A percentile compares a stretch with the other conserved stretches of the same genome.
phyloP scores from a whole-genome alignment of 1,284 basidiomycete genomes.

The Neonothopanus nambi region DNA sequence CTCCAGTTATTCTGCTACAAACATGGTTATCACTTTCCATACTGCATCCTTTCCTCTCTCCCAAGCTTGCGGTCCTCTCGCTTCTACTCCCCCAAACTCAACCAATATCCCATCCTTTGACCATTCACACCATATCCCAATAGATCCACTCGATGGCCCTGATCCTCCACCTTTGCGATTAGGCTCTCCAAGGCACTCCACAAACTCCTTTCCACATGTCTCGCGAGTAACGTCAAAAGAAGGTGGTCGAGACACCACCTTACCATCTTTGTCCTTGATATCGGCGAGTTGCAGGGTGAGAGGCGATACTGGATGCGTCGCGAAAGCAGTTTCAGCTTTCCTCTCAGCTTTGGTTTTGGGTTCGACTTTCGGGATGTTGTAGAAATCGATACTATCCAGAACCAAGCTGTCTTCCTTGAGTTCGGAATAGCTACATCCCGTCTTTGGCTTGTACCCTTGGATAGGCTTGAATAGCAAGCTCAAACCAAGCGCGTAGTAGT shows the following conservation, averaged over 20 bases:
- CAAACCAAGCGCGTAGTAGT: slow-evolving; percentile 76
- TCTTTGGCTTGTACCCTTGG: slow-evolving; percentile 58
- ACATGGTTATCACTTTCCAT: slow-evolving; percentile 76
- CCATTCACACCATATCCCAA: slow-evolving; percentile 93
- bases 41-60: slow-evolving; percentile 77
- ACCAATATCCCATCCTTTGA: slow-evolving; percentile 74
- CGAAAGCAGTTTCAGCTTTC: slow-evolving; percentile 47
- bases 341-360: slow-evolving; percentile 34
- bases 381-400: slow-evolving; percentile 79
- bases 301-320: slow-evolving; percentile 54
- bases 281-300: slow-evolving; percentile 42
- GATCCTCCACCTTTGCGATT: slow-evolving; percentile 83
- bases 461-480: slow-evolving; percentile 72
- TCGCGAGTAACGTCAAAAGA: slow-evolving; percentile 45
- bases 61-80: slow-evolving; percentile 80
- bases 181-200: slow-evolving; percentile 76
- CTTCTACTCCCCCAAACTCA: slow-evolving; percentile 77
- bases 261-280: slow-evolving; percentile 39
- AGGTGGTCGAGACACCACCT: slow-evolving; percentile 32
- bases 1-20: no score
- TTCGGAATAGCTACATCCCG: slow-evolving; percentile 42
- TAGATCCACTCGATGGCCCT: slow-evolving; percentile 79
- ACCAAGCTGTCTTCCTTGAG: slow-evolving; percentile 50
- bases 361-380: slow-evolving; percentile 52
- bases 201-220: slow-evolving; percentile 77